Evolutionary conservation across 805 yeast species (phyloP).

Genomic region (Candida multigemmis): DNA sequence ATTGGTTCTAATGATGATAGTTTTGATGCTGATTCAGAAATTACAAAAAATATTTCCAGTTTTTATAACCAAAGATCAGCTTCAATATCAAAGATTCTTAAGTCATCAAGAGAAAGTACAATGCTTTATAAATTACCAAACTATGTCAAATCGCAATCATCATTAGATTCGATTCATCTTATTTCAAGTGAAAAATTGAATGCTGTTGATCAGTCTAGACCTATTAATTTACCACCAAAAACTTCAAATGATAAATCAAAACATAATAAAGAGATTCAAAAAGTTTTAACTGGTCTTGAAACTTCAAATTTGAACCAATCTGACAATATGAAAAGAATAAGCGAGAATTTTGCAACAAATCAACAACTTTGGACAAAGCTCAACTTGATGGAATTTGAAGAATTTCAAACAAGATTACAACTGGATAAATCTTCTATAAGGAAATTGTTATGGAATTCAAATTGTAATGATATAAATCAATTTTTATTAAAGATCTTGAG

Average conservation of each 20-base stretch:
- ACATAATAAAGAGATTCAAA: slow-evolving; percentile 50
- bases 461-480: slow-evolving; percentile 15
- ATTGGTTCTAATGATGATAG: slow-evolving; percentile 2
- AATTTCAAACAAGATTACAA: no score
- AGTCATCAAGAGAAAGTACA: slow-evolving; percentile 20
- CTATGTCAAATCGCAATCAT: slow-evolving; percentile 28
- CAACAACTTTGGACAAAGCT: slow-evolving; percentile 20
- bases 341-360: no score
- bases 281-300: slow-evolving; percentile 32
- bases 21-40: slow-evolving; percentile 20
- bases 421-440: slow-evolving; percentile 9
- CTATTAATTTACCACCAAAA: slow-evolving; percentile 68
- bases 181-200: slow-evolving; percentile 55
- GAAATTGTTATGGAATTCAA: slow-evolving; percentile 29
- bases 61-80: slow-evolving; percentile 27
- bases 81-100: slow-evolving; percentile 23
- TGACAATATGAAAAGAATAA: no score
- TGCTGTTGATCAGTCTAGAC: slow-evolving; percentile 51
- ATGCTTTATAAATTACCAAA: slow-evolving; percentile 28
- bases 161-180: slow-evolving; percentile 49
- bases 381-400: no score
- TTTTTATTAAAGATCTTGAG: slow-evolving; percentile 19
- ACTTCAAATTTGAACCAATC: slow-evolving; percentile 4
- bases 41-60: slow-evolving; percentile 25
- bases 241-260: slow-evolving; percentile 37